phyloP scores from a whole-genome alignment of 495 filamentous ascomycete species.

The Xylaria longipes region DNA sequence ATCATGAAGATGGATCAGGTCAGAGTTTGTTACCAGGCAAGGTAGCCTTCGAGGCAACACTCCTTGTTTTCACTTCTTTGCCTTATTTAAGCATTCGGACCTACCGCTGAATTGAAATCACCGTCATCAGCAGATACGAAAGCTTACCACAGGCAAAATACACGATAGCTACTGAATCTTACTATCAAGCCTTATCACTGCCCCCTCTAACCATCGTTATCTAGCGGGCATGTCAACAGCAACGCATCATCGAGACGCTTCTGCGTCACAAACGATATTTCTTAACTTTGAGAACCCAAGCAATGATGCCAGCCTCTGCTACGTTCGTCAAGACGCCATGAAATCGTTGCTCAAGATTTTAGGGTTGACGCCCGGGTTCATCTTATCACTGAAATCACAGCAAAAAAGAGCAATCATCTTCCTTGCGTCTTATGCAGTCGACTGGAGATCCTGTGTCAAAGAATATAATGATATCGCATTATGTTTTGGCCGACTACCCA shows the following conservation, averaged over 20 bases:
- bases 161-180: not conserved
- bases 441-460: not conserved
- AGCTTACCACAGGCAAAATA: not conserved
- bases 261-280: not conserved
- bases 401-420: constrained; percentile 8
- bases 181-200: not conserved
- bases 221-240: not conserved
- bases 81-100: not conserved
- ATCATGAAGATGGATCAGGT: not conserved
- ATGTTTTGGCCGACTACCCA: not conserved
- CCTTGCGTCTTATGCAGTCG: constrained; percentile 2
- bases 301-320: not conserved
- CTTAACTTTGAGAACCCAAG: not conserved
- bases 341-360: not conserved
- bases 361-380: not conserved
- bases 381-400: not conserved
- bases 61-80: not conserved
- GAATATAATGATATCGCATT: constrained; percentile 9
- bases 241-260: not conserved
- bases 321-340: not conserved
- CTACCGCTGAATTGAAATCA: not conserved
- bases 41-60: not conserved
- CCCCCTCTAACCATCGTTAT: not conserved
- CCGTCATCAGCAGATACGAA: not conserved
- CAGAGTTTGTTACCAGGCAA: not conserved